Conservation (phyloP, 495 filamentous ascomycete species). For the Neurospora sp. region DNA sequence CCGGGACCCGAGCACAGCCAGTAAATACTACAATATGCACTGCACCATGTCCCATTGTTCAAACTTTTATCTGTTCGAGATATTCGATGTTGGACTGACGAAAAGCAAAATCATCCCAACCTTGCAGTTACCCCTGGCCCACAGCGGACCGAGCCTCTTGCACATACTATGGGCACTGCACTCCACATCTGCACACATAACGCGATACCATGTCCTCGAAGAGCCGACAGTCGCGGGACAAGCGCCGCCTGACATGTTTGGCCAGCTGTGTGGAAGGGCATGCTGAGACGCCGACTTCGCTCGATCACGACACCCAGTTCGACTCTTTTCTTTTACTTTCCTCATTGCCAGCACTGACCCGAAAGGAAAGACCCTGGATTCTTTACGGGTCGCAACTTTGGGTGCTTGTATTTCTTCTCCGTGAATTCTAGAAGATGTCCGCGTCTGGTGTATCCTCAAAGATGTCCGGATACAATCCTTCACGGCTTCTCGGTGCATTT, state of each 20-base stretch:
- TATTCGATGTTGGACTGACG: neutral
- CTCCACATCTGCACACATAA: neutral
- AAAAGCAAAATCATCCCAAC: neutral
- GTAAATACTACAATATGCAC: neutral
- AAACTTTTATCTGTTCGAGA: neutral
- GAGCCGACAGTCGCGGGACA: neutral
- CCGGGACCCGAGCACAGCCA: neutral
- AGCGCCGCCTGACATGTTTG: neutral
- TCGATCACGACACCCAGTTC: neutral
- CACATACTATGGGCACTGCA: neutral
- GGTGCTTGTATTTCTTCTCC: neutral
- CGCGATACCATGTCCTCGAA: neutral
- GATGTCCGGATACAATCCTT: neutral
- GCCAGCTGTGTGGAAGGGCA: neutral
- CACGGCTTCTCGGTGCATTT: neutral
- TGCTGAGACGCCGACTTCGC: neutral
- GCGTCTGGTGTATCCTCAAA: neutral
- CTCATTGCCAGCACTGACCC: neutral
- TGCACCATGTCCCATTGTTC: neutral
- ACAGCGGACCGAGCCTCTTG: neutral
- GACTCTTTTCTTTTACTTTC: neutral
- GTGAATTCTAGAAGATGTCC: neutral
- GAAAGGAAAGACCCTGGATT: neutral
- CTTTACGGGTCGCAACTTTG: neutral
- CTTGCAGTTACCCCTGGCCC: neutral